Evolutionary conservation across 495 filamentous ascomycete species (phyloP), one percentile per base, ranked within the genome.

Genomic region (Penicillium waksmanii): DNA sequence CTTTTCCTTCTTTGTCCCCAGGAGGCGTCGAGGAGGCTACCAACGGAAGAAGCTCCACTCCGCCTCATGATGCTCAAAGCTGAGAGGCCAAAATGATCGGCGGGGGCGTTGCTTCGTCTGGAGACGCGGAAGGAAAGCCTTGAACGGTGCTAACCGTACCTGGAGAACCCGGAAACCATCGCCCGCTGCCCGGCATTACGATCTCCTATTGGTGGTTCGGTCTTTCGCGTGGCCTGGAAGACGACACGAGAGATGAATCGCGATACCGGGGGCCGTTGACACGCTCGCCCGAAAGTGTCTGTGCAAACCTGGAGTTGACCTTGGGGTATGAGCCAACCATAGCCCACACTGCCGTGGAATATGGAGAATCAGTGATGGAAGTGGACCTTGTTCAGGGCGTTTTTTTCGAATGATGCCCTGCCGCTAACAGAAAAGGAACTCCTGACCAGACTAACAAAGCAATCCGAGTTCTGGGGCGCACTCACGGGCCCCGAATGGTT

Each of bases 201-300:
- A 4, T 8, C 17, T 33, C 27, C 49, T 57, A 62, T 62, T 62
- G 60, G 53, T 12, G 27, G 8, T 31, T 31, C 51, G 38, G 50
- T 12, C 12, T 19, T 43, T 65, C 63, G 63, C 63, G 56, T 65
- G 55, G 63, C 47, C 55, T 55, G 19, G 52, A 53, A 33, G 5
- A 40, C 23, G 23, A 18, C 17, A 46, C 34, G 44, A 33, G 33
- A 47, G 23, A 47, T 47, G 34, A 53, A 25, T 54, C 57, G 51
- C 53, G 18, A 34, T 21, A 53, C 53, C 57, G 59, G 58, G 58
- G 53, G 59, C 59, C 59, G 59, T 62, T 57, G 31, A 54, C 33
- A 19, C 43, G 12, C 42, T 31, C 3, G 42, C n/a, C 42, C 42
- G 42, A 31, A 31, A 44, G 15, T 44, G 38, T 18, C 27, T 31